Percentiles rank a stretch among this genome's conserved stretches.
Evolutionary conservation across 257 asterid genomes (phyloP).

Genomic region (Solanum chiquidenum): DNA sequence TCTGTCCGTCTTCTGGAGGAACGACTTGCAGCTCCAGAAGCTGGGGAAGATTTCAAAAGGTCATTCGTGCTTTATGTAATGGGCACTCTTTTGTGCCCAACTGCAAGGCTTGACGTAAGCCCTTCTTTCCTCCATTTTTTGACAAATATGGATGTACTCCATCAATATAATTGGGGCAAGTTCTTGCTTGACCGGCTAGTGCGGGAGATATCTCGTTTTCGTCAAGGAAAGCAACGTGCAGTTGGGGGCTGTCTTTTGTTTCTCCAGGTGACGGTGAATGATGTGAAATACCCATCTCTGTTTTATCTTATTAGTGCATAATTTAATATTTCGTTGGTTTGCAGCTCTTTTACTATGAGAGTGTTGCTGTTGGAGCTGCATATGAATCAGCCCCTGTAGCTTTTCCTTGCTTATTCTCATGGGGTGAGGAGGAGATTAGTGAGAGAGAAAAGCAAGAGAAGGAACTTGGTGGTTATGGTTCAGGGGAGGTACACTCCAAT

Average conservation of each 20-base stretch:
- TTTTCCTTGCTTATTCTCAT: constrained; percentile 83
- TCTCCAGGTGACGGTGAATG: constrained; percentile 61
- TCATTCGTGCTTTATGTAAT: constrained; percentile 89
- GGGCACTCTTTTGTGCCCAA: constrained; percentile 91
- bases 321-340: constrained; percentile 1
- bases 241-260: constrained; percentile 98
- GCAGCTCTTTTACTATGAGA: constrained; percentile 96
- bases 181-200: constrained; percentile 91
- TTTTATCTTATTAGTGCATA: background rate
- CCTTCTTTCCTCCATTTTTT: constrained; percentile 94
- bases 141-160: constrained; percentile 79
- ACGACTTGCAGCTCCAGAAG: constrained; percentile 77
- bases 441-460: constrained; percentile 92
- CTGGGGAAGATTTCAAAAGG: constrained; percentile 94
- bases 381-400: constrained; percentile 76
- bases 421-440: constrained; percentile 98
- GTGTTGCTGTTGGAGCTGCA: constrained; percentile 88
- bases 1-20: constrained; percentile 88
- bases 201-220: constrained; percentile 92
- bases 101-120: constrained; percentile 95
- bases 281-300: background rate
- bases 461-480: constrained; percentile 95
- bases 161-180: constrained; percentile 98
- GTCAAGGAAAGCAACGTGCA: constrained; percentile 97
- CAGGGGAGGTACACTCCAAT: constrained; percentile 69